These are phyloP conservation scores for Jasminum sambac DNA, from an alignment of 257 asterid genomes.

Conservation along the genomic window DNA sequence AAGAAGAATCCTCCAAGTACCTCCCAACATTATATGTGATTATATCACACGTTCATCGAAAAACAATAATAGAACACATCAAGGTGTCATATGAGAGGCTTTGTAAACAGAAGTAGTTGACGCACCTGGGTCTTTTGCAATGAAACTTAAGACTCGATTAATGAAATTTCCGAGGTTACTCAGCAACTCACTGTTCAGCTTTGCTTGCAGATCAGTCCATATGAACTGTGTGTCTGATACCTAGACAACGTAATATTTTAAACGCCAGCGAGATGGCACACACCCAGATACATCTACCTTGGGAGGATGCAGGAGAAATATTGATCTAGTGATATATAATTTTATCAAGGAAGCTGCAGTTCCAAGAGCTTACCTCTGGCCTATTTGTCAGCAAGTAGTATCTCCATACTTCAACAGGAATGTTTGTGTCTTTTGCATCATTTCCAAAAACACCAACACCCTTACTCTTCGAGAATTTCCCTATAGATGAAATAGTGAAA, in stretches of 20 bases:
- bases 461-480: constrained; percentile 93
- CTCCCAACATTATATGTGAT: neutral
- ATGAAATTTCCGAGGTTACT: constrained; percentile 87
- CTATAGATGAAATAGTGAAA: constrained; percentile 34
- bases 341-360: constrained; percentile 16
- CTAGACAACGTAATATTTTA: constrained; percentile 35
- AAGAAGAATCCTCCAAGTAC: constrained; percentile 1
- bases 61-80: neutral
- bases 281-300: constrained; percentile 1
- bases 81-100: constrained; percentile 13
- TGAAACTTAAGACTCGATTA: constrained; percentile 93
- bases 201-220: constrained; percentile 95
- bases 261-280: constrained; percentile 12
- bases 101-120: constrained; percentile 12
- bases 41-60: neutral
- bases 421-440: constrained; percentile 81
- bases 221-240: constrained; percentile 93
- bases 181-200: constrained; percentile 77
- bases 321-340: neutral
- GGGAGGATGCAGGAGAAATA: constrained; percentile 10
- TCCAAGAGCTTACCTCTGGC: constrained; percentile 74
- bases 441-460: constrained; percentile 96
- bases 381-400: constrained; percentile 90
- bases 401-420: constrained; percentile 99
- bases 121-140: constrained; percentile 84